Evolutionary conservation across 805 yeast species (phyloP).

Genomic region (Nakazawaea molendinolei): DNA sequence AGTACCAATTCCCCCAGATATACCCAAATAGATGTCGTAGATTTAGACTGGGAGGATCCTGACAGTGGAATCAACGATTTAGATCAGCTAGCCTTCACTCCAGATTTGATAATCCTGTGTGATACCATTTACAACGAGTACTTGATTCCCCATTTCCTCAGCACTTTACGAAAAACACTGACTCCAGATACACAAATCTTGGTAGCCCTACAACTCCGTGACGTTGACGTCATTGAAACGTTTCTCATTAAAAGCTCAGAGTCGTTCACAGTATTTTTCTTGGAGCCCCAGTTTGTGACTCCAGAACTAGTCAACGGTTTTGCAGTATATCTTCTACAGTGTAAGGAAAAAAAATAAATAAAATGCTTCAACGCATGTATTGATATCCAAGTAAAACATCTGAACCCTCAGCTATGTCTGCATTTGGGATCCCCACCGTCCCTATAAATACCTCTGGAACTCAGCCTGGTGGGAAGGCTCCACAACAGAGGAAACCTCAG

Average conservation of each 20-base stretch:
- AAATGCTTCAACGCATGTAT: not conserved
- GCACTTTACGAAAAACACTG: conserved; percentile 32
- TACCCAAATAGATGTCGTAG: conserved; percentile 36
- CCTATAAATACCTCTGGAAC: conserved; percentile 2
- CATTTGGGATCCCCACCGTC: conserved; percentile 11
- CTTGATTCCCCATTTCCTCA: conserved; percentile 42
- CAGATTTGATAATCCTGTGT: conserved; percentile 51
- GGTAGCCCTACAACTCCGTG: conserved; percentile 49
- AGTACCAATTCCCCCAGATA: not conserved
- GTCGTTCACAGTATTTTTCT: conserved; percentile 27
- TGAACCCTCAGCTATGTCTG: too few relatives aligned
- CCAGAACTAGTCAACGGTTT: conserved; percentile 3
- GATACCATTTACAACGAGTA: conserved; percentile 64
- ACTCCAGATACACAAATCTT: conserved; percentile 28
- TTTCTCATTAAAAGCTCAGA: conserved; percentile 32
- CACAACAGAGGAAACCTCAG: not conserved
- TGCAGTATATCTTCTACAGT: conserved; percentile 3
- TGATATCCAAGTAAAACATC: too few relatives aligned
- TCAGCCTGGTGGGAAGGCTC: conserved; percentile 1
- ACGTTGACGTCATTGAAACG: conserved; percentile 39
- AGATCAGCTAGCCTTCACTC: conserved; percentile 15
- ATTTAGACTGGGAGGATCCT: conserved; percentile 56
- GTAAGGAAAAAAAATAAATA: not conserved
- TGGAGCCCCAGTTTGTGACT: conserved; percentile 20
- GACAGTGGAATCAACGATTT: conserved; percentile 25